A percentile compares a stretch with the other conserved stretches of the same genome.
These are phyloP conservation scores for Lasiosphaeriaceae sp. DNA, from an alignment of 495 filamentous ascomycete genomes.

Conservation along the genomic window DNA sequence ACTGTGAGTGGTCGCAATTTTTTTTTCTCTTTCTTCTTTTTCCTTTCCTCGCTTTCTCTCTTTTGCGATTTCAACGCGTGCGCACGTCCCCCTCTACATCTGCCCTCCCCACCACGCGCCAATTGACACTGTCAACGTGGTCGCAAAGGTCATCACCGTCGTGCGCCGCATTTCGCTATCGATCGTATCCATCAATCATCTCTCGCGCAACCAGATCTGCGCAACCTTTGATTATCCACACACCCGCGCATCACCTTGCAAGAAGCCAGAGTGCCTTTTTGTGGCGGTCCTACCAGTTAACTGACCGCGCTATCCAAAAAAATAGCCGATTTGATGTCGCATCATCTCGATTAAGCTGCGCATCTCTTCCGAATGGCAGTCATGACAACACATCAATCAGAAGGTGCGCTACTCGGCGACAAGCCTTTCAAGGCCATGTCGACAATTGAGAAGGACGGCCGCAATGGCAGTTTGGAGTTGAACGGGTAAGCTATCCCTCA, in stretches of 20 bases:
- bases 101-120: conserved; percentile 14
- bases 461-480: conserved; percentile 19
- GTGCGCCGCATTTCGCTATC: not conserved
- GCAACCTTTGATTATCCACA: conserved; percentile 3
- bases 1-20: conserved; percentile 30
- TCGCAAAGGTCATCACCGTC: conserved; percentile 10
- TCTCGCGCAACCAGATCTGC: not conserved
- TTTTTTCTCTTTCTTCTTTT: conserved; percentile 16
- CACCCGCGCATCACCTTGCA: not conserved
- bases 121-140: not conserved
- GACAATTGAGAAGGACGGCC: conserved; percentile 36
- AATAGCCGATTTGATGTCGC: conserved; percentile 34
- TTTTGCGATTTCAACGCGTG: conserved; percentile 23
- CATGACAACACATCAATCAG: conserved; percentile 52
- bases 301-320: not conserved
- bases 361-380: conserved; percentile 42
- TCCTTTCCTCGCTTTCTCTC: conserved; percentile 17
- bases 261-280: too few relatives aligned
- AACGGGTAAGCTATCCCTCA: conserved; percentile 31
- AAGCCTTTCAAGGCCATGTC: conserved; percentile 47
- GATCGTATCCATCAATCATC: not conserved
- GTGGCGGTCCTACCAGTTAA: too few relatives aligned
- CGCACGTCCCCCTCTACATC: conserved; percentile 26
- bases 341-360: conserved; percentile 11
- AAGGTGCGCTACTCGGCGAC: conserved; percentile 42